A percentile compares a stretch with the other conserved stretches of the same genome.
phyloP scores from a whole-genome alignment of 345 rosid species.

The Stellera chamaejasme region DNA sequence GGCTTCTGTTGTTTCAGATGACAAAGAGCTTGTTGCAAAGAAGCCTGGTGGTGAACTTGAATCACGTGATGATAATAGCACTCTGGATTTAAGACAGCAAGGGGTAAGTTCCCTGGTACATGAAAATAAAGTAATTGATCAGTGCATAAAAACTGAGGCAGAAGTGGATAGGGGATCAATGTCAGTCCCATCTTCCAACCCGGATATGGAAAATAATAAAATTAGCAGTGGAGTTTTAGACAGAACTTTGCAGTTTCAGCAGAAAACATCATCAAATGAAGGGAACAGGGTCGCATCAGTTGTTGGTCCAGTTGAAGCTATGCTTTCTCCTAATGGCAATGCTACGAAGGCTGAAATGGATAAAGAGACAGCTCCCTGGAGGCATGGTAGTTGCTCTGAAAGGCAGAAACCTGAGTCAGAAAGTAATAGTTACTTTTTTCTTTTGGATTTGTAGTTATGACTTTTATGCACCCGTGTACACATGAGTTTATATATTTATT shows the following conservation, averaged over 20 bases:
- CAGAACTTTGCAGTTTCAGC: slow-evolving; percentile 15
- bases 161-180: slow-evolving; percentile 22
- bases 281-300: slow-evolving; percentile 13
- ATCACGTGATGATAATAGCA: slow-evolving; percentile 16
- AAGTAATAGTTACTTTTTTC: slow-evolving; percentile 11
- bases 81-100: slow-evolving; percentile 22
- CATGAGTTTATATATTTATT: neutral
- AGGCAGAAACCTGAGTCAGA: slow-evolving; percentile 21
- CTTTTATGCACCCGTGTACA: too few species aligned
- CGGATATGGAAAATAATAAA: slow-evolving; percentile 20
- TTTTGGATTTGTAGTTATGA: neutral
- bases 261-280: slow-evolving; percentile 24
- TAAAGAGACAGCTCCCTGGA: slow-evolving; percentile 19
- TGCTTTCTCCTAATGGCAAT: neutral
- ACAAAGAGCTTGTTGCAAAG: slow-evolving; percentile 23
- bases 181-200: slow-evolving; percentile 7
- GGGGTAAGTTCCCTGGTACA: slow-evolving; percentile 13
- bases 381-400: slow-evolving; percentile 9
- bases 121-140: slow-evolving; percentile 24
- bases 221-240: slow-evolving; percentile 11
- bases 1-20: slow-evolving; percentile 16
- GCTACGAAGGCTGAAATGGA: slow-evolving; percentile 10
- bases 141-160: slow-evolving; percentile 18
- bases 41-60: slow-evolving; percentile 12
- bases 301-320: slow-evolving; percentile 20